A percentile compares a stretch with the other conserved stretches of the same genome.
Evolutionary conservation across 768 basidiomycete genomes (phyloP).

Genomic region (Lentinula guzmanii): DNA sequence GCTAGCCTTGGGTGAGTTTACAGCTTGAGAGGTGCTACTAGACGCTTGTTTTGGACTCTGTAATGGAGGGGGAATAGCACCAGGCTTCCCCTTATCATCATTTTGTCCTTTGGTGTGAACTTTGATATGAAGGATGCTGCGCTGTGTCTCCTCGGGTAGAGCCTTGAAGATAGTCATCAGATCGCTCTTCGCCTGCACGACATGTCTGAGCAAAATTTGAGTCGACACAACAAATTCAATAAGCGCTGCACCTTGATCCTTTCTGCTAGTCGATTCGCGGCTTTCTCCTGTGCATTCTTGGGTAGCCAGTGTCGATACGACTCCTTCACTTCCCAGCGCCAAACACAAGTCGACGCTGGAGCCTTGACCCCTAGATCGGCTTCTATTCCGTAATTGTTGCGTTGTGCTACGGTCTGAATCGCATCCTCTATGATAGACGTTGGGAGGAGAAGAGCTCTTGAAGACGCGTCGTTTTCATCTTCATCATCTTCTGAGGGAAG

Average conservation of each 20-base stretch:
- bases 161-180: slow-evolving; percentile 49
- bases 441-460: slow-evolving; percentile 38
- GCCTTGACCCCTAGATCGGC: slow-evolving; percentile 39
- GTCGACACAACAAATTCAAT: background rate
- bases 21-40: background rate
- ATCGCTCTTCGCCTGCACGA: slow-evolving; percentile 51
- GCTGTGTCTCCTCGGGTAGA: slow-evolving; percentile 51
- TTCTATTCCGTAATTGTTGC: slow-evolving; percentile 81
- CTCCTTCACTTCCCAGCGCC: slow-evolving; percentile 83
- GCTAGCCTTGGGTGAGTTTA: slow-evolving; percentile 14
- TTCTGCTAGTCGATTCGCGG: slow-evolving; percentile 54
- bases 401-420: slow-evolving; percentile 55
- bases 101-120: slow-evolving; percentile 24
- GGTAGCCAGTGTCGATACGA: slow-evolving; percentile 58
- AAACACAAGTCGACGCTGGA: slow-evolving; percentile 63
- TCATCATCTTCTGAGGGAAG: slow-evolving; percentile 57
- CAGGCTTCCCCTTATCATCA: slow-evolving; percentile 26
- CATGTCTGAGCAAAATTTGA: background rate
- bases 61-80: background rate
- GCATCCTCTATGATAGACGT: slow-evolving; percentile 50
- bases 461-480: slow-evolving; percentile 27
- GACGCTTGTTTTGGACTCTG: background rate
- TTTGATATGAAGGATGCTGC: slow-evolving; percentile 50
- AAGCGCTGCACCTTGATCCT: slow-evolving; percentile 47
- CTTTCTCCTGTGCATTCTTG: slow-evolving; percentile 57